These are phyloP conservation scores for Canavalia gladiata DNA, from an alignment of 306 rosid species.

Conservation along the genomic window DNA sequence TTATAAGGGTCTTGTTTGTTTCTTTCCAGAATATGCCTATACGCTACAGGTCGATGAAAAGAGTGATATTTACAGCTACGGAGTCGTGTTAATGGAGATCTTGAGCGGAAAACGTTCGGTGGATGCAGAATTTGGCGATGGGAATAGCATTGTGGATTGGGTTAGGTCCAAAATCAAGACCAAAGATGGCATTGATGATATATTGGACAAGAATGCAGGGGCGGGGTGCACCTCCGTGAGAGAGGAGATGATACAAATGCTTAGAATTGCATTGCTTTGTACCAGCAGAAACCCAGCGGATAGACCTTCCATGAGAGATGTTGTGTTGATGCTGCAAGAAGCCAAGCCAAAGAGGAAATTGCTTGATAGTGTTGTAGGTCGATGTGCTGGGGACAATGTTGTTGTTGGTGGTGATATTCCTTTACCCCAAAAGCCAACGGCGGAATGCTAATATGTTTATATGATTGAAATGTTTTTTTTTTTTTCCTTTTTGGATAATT, in stretches of 20 bases:
- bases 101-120: conserved; percentile 74
- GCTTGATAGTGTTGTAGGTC: conserved; percentile 29
- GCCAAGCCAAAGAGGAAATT: conserved; percentile 84
- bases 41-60: conserved; percentile 94
- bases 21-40: conserved; percentile 81
- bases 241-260: conserved; percentile 91
- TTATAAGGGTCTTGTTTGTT: neutral
- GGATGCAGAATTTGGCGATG: conserved; percentile 83
- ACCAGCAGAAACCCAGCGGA: conserved; percentile 82
- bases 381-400: conserved; percentile 26
- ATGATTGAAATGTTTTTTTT: conserved; percentile 30
- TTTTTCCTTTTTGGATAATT: conserved; percentile 9
- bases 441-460: conserved; percentile 61
- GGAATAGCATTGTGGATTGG: conserved; percentile 93
- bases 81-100: conserved; percentile 87
- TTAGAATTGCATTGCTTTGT: conserved; percentile 87
- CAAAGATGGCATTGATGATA: conserved; percentile 61
- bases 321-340: conserved; percentile 84
- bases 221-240: conserved; percentile 68
- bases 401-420: conserved; percentile 50
- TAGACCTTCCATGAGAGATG: conserved; percentile 94
- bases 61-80: conserved; percentile 92
- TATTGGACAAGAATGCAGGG: conserved; percentile 79
- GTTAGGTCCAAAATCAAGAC: conserved; percentile 67
- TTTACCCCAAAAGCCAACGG: conserved; percentile 60